Percentiles rank a stretch among this genome's conserved stretches.
Evolutionary conservation across 768 basidiomycete genomes (phyloP).

Genomic region (Panaeolus cyanescens): DNA sequence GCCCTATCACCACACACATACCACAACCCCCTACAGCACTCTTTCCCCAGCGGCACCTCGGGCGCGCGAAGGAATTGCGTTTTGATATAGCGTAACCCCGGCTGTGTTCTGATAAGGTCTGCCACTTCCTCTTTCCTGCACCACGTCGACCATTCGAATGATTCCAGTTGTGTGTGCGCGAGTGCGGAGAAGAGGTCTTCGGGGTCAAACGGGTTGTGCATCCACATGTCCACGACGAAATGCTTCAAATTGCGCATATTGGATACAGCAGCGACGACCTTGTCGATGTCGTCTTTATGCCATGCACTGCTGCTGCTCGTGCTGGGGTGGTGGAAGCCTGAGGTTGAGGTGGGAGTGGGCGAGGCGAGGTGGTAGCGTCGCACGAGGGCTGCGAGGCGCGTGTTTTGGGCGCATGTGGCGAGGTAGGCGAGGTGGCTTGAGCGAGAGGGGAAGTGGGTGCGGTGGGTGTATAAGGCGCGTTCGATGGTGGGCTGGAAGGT

Average conservation of each 20-base stretch:
- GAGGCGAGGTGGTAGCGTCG: not conserved
- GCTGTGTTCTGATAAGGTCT: not conserved
- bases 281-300: not conserved
- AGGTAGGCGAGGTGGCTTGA: not conserved
- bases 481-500: not conserved
- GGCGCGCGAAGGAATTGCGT: not conserved
- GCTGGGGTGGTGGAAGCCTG: no score
- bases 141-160: not conserved
- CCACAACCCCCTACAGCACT: not conserved
- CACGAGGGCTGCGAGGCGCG: not conserved
- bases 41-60: not conserved
- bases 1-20: not conserved
- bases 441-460: not conserved
- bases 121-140: not conserved
- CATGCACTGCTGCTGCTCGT: not conserved
- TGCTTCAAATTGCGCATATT: not conserved
- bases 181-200: not conserved
- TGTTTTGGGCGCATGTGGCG: not conserved
- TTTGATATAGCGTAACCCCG: not conserved
- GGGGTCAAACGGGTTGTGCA: not conserved
- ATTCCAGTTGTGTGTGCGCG: not conserved
- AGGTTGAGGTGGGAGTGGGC: no score
- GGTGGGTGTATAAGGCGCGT: not conserved
- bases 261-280: not conserved
- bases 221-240: not conserved